Conservation (phyloP, 345 rosid species). For the Draba incana region DNA sequence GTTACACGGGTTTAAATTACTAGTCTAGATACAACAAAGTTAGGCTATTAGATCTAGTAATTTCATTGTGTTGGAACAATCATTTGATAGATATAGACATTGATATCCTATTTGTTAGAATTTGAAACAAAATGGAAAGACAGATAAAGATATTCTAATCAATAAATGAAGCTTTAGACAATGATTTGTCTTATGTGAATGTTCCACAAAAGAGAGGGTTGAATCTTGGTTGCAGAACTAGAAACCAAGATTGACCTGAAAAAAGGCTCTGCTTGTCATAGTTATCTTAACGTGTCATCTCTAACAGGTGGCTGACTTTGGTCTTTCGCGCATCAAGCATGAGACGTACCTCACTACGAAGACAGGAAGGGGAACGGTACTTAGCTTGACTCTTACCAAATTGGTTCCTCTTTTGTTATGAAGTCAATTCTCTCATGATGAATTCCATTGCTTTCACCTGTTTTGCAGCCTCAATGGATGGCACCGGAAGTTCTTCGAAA, state of each 20-base stretch:
- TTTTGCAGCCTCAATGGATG: constrained; percentile 97
- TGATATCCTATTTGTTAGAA: not conserved
- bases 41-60: not conserved
- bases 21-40: constrained; percentile 6
- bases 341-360: constrained; percentile 81
- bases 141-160: constrained; percentile 17
- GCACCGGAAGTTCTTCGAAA: constrained; percentile 96
- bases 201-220: constrained; percentile 8
- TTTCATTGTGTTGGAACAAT: constrained; percentile 1
- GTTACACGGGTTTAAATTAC: constrained; percentile 6
- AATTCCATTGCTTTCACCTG: constrained; percentile 13
- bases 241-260: constrained; percentile 12
- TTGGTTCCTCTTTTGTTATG: constrained; percentile 14
- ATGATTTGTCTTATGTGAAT: constrained; percentile 2
- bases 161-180: not conserved
- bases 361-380: constrained; percentile 94
- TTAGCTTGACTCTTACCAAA: constrained; percentile 11
- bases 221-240: constrained; percentile 3
- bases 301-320: constrained; percentile 93
- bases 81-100: constrained; percentile 20
- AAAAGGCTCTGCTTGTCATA: constrained; percentile 9
- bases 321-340: constrained; percentile 90
- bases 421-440: constrained; percentile 18
- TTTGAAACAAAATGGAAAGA: not conserved
- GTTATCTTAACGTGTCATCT: constrained; percentile 27